Evolutionary conservation across 2,329 filamentous ascomycete genomes (phyloP), one percentile per base, ranked within the genome.

Genomic region (Trichophyton simii): DNA sequence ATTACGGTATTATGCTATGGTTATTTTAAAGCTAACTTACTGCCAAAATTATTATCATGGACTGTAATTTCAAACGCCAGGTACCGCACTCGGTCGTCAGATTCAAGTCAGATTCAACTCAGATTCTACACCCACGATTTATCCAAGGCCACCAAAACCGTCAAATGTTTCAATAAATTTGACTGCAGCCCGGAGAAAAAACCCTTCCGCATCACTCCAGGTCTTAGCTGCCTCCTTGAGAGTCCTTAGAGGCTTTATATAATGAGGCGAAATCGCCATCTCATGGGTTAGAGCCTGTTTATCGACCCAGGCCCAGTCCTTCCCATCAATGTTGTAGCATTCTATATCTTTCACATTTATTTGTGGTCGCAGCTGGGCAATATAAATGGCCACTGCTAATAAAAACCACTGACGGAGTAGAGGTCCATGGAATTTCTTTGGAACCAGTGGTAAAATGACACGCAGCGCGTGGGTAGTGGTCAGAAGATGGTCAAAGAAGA

Each of bases 401-500:
- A 99, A 76, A 88, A 90, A 96, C 91, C 94, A 97, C 72, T 95
- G 86, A 44, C 88, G 80, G 7, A 97, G 79, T 3, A 99, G 77
- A 22, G 78, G 77, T 54, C 90, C 72, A 67, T 96, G 92, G 67
- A 86, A 87, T 68, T 84, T 83, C 13, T 80, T 74, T 0, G 91
- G 90, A 9, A 96, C 77, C 41, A 89, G 73, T 0, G 94, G 89
- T 2, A 99, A 78, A 3, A 99, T 75, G 25, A 95, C 83, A n/a
- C 94, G 83, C 11, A 96, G 83, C 0, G 94, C 92, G 71, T 99
- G 91, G 63, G 87, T 91, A 20, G 88, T 87, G 0, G 89, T 95
- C 36, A 99, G 79, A 6, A 94, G 73, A 70, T 96, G 90, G 3
- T 88, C 85, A 48, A 91, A 74, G 75, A 90, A 89, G 75, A 95